phyloP scores from a whole-genome alignment of 2,329 filamentous ascomycete genomes.

The Atkinsonella hypoxylon region DNA sequence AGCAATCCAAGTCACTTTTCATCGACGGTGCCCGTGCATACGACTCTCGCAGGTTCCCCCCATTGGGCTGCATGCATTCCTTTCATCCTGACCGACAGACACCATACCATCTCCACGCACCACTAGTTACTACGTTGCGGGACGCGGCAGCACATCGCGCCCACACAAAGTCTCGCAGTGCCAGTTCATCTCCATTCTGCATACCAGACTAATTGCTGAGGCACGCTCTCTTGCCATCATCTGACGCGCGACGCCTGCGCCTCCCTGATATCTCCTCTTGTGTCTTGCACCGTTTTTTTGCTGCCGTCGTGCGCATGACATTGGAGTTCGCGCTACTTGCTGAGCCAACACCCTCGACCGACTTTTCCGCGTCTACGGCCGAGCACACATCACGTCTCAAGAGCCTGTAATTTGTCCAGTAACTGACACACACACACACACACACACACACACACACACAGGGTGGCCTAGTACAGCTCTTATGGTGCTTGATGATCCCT shows the following conservation, averaged over 20 bases:
- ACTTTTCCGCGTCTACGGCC: background rate
- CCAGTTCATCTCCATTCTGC: background rate
- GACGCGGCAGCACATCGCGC: conserved; percentile 2
- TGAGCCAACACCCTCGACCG: background rate
- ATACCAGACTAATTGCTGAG: background rate
- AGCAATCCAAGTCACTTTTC: background rate
- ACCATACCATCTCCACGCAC: background rate
- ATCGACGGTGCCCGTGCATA: background rate
- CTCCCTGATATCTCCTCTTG: background rate
- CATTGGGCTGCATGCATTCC: conserved; percentile 1
- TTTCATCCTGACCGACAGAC: background rate
- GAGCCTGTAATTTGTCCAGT: background rate
- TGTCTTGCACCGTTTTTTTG: background rate
- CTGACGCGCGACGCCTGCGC: background rate
- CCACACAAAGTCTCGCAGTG: background rate
- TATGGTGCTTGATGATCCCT: conserved; percentile 1
- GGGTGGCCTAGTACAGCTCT: background rate
- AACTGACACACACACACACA: background rate
- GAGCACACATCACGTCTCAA: background rate
- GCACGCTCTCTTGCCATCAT: background rate
- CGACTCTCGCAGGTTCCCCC: background rate
- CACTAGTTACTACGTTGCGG: background rate
- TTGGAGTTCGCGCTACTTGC: background rate
- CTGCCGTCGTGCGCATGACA: background rate
- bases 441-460: background rate